Conservation (phyloP, 1,139 yeast genomes). For the Maudiozyma humilis region DNA sequence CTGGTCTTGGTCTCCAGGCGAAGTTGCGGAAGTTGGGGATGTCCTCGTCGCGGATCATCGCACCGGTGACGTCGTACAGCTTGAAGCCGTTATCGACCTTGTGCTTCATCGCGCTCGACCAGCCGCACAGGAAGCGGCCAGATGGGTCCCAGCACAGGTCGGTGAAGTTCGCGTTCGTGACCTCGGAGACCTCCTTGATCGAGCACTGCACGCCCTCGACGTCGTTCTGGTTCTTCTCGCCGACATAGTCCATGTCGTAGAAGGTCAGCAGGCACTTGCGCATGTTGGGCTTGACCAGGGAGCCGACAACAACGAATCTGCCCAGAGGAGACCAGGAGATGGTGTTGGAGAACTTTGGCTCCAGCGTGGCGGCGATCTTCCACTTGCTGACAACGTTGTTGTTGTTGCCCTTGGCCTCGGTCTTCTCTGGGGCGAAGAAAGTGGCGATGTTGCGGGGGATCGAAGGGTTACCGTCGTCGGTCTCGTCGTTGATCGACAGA, state of each 20-base stretch:
- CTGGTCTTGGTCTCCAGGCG: constrained; percentile 97
- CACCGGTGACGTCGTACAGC: constrained; percentile 79
- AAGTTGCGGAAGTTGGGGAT: constrained; percentile 82
- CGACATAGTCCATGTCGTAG: constrained; percentile 79
- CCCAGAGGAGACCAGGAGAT: constrained; percentile 91
- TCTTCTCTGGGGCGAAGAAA: constrained; percentile 72
- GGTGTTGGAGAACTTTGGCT: constrained; percentile 62
- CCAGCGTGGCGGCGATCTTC: constrained; percentile 48
- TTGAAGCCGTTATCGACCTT: constrained; percentile 85
- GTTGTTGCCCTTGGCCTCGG: constrained; percentile 28
- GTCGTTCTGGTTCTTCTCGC: constrained; percentile 38
- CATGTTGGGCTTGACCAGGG: constrained; percentile 48
- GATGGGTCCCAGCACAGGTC: constrained; percentile 92
- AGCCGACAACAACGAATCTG: constrained; percentile 73
- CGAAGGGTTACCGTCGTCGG: constrained; percentile 55
- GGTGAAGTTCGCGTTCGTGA: constrained; percentile 70
- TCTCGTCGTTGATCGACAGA: constrained; percentile 51
- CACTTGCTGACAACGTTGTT: constrained; percentile 41
- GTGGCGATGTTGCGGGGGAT: constrained; percentile 64
- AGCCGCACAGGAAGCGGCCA: constrained; percentile 80
- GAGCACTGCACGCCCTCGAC: constrained; percentile 39
- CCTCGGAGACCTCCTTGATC: constrained; percentile 55
- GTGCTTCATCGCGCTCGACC: constrained; percentile 84
- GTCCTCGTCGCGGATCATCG: constrained; percentile 61
- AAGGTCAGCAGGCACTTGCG: constrained; percentile 67